Base-by-base conservation (phyloP, 257 asterid species). In the Pogostemon cablin region DNA sequence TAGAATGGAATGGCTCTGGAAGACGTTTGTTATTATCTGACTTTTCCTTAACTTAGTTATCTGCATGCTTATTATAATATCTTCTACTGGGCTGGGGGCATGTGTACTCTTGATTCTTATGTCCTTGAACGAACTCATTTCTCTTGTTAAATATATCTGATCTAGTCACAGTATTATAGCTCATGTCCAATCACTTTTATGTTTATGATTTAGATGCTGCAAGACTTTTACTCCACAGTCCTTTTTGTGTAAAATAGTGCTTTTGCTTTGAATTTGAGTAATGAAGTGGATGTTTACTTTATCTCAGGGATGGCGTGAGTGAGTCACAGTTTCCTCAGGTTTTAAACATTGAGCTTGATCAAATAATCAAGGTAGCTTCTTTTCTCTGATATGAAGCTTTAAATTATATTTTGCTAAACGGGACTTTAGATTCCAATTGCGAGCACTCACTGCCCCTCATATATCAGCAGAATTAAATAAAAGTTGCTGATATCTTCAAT, bases 231-330 rank as follows among this genome's bases (percentile, higher is more conserved):
- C 64, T 69, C 38, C 74, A 61, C 9, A 34, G 62, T 54, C 15
- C 68, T 2, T 65, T 43, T 48, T 41, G 42, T 49, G 17, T 64
- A 41, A 25, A 53, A 67, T 43, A 44, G 6, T 56, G 39, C 52
- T 68, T 35, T 38, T 6, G 37, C 15, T 58, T 69, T 47, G 66
- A 52, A 62, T 52, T 50, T 44, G 75, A 56, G 40, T 17, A 64
- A 3, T 67, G 73, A 55, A 58, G 53, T 67, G 66, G 57, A 17
- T 56, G 56, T 67, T 38, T 52, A 66, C 73, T 44, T 62, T 69
- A 75, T 68, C 68, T 71, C 90, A 93, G 98, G 89, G 98, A 93
- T 77, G 98, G 98, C n/a, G 97, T 93, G 64, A 81, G 97, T 47
- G 97, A 90, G 72, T 87, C 97, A 60, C 98, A 93, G 76, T 93